Base-by-base conservation (phyloP, 2,329 filamentous ascomycete species). In the Coniochaeta sp. region DNA sequence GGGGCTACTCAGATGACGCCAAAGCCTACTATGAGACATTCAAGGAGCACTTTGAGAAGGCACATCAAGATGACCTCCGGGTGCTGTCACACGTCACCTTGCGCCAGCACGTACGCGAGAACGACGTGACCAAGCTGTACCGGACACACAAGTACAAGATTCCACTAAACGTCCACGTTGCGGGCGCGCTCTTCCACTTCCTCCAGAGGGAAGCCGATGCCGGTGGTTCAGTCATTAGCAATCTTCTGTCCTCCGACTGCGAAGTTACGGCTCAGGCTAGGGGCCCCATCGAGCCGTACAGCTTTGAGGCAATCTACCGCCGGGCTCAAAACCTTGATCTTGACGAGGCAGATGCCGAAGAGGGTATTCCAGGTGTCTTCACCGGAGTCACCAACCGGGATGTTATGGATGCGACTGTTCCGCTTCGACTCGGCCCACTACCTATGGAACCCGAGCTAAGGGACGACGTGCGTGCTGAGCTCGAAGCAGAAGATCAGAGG, bases 61-160 rank as follows among this genome's bases (percentile, higher is more conserved):
- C 89, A 49, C 91, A 96, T 60, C 79, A 78, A 12, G 89, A 96
- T 57, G 91, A 96, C 60, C 69, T 99, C 22, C 85, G 85, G 54
- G 76, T 77, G 0, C 79, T 99, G n/a, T 77, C 83, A 32, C 81
- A 82, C 6, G 79, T 97, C 55, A 86, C 81, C 6, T 72, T 94
- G 1, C 84, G 90, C 0, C 81, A 88, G 53, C 94, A 99, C 63
- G 74, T 94, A 8, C 75, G 82, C 33, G 85, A 89, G 53, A 95
- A 94, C 63, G 67, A 80, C 1, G 79, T 86, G n/a, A 86, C 88
- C 6, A 89, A 87, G 65, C 74, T 94, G 3, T 99, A 96, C 67
- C 81, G 82, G 35, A 81, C 84, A 52, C 92, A 91, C 74, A 94
- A 90, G 66, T 99, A 97, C 65, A 83, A 90, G 12, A 78, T 99